Base-by-base conservation (phyloP, 1,284 basidiomycete species). In the Malassezia equina region DNA sequence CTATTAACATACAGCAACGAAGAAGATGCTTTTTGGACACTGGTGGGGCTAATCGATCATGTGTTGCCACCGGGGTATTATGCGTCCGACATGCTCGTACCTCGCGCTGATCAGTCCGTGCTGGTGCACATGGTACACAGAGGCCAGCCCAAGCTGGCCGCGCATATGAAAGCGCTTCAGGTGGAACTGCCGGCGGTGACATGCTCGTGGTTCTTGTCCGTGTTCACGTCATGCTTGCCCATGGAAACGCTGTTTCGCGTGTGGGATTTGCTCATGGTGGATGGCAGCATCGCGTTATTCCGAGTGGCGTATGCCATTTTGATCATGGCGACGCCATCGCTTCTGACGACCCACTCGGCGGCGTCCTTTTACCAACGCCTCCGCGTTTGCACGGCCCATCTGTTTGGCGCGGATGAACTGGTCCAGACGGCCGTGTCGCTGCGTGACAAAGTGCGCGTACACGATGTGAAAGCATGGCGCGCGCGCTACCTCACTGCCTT, bases 21-120 rank as follows among this genome's bases (percentile, higher is more conserved):
- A 76, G 90, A 96, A 77, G 90, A 94, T 59, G 93, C 93, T 0
- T 98, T 95, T 72, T 98, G 91, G 93, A 86, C 88, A 17, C 83
- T 96, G 9, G 79, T 84, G 0, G 88, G 88, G 24, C 85, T 96
- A 55, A 60, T 66, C 17, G 89, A 75, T 56, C 75, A 75, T 58
- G 75, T 77, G 28, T 61, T 78, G 17, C 77, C 77, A 0, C 66
- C 64, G 43, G 75, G 75, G 42, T 78, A 75, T 59, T 78, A 75
- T 53, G 77, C 75, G 15, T 67, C 71, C 13, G 67, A 72, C 31
- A 64, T 78, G 13, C 70, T 77, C 0, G 89, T 90, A 24, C 93
- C 90, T 8, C 84, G 91, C 25, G 90, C 91, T 0, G 94, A 93
- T 67, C 93, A 94, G 36, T 77, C 89, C 2, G 91, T 96, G 1